phyloP scores from a whole-genome alignment of 2,329 filamentous ascomycete species.

The Phialophora tarda region DNA sequence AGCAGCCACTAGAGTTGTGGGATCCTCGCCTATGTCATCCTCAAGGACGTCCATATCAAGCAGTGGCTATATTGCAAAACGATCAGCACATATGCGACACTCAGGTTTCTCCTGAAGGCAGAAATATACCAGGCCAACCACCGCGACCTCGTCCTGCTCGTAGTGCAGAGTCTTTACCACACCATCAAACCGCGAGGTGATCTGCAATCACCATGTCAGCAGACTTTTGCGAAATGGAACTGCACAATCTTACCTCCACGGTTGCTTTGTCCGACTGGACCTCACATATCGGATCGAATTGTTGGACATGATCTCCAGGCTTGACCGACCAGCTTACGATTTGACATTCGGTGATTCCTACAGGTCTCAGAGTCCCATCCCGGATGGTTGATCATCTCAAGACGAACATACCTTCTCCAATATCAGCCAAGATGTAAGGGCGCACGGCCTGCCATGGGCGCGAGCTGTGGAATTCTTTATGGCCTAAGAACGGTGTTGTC shows the following conservation, averaged over 20 bases:
- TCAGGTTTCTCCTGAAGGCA: background rate
- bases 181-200: slow-evolving; percentile 92
- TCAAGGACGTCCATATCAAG: background rate
- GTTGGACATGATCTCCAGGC: slow-evolving; percentile 90
- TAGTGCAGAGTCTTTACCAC: slow-evolving; percentile 96
- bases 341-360: slow-evolving; percentile 82
- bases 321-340: slow-evolving; percentile 99
- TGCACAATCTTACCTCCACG: slow-evolving; percentile 57
- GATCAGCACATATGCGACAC: background rate
- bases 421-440: slow-evolving; percentile 35
- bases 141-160: slow-evolving; percentile 93
- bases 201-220: slow-evolving; percentile 58
- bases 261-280: slow-evolving; percentile 96
- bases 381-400: background rate
- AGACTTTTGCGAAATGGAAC: background rate
- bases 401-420: slow-evolving; percentile 59
- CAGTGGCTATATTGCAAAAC: slow-evolving; percentile 17
- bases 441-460: slow-evolving; percentile 18
- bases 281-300: slow-evolving; percentile 97
- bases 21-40: no score
- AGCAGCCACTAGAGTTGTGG: no score
- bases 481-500: no score
- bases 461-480: slow-evolving; percentile 24
- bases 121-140: slow-evolving; percentile 66
- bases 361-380: no score